Conservation (phyloP, 352 stramenopile genomes). For the Aphanomyces euteiches region DNA sequence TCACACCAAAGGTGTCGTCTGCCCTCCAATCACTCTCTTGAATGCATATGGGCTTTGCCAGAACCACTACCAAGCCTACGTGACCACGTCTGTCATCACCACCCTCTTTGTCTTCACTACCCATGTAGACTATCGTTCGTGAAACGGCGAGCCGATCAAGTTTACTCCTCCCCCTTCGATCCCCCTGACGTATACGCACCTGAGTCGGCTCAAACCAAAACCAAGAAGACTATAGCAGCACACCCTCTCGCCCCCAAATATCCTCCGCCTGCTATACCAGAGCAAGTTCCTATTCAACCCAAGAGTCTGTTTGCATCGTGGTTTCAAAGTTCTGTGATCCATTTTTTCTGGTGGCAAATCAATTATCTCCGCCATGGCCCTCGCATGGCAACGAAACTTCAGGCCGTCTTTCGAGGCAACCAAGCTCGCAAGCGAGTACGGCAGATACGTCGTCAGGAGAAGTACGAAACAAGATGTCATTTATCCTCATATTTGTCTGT, state of each 20-base stretch:
- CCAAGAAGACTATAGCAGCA: constrained; percentile 22
- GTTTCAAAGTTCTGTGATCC: constrained; percentile 41
- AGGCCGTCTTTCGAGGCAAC: constrained; percentile 66
- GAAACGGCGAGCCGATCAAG: not conserved
- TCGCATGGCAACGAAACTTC: constrained; percentile 55
- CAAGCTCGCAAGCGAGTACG: constrained; percentile 46
- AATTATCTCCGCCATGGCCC: constrained; percentile 51
- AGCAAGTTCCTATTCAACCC: not conserved
- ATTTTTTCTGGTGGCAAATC: constrained; percentile 54
- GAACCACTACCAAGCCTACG: constrained; percentile 61
- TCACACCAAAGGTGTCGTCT: constrained; percentile 41
- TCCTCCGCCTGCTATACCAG: constrained; percentile 32
- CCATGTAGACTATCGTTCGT: not conserved
- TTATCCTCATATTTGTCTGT: constrained; percentile 39
- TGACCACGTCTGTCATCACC: constrained; percentile 36
- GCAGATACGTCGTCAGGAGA: not conserved
- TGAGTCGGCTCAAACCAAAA: not conserved
- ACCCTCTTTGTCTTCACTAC: not conserved
- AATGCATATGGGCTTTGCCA: constrained; percentile 67
- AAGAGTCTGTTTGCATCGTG: not conserved
- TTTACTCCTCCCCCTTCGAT: constrained; percentile 10
- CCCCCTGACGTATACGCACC: constrained; percentile 6
- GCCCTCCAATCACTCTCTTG: constrained; percentile 47
- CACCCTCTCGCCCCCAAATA: constrained; percentile 57
- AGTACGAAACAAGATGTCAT: too few relatives aligned